These are phyloP conservation scores for Mortierella sp. DNA, from an alignment of 371 early-diverging fungal species.

Conservation along the genomic window DNA sequence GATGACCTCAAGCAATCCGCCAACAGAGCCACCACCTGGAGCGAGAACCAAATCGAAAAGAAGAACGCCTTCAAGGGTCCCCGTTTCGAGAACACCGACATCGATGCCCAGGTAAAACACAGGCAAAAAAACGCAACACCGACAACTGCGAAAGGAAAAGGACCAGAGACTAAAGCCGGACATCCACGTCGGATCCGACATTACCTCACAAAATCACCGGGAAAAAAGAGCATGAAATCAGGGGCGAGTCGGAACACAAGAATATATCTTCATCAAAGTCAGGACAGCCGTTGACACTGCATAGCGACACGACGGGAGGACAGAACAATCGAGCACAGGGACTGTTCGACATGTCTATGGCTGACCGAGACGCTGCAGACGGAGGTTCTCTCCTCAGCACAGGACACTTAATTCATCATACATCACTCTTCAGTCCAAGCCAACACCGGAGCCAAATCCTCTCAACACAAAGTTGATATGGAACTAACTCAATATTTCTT, in stretches of 20 bases:
- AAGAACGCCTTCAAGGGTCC: conserved; percentile 82
- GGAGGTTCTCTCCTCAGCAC: background rate
- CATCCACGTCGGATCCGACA: background rate
- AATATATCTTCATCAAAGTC: no score
- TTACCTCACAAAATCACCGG: background rate
- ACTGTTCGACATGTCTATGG: background rate
- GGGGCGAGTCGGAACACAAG: background rate
- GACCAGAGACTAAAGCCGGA: background rate
- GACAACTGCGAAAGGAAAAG: background rate
- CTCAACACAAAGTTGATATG: background rate
- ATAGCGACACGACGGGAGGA: background rate
- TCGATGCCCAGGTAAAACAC: conserved; percentile 79
- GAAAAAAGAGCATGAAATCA: background rate
- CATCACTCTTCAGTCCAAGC: background rate
- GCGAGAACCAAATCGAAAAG: conserved; percentile 79
- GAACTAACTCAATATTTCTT: background rate
- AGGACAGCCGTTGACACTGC: background rate
- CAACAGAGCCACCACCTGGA: conserved; percentile 86
- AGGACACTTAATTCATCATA: background rate
- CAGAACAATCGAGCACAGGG: background rate
- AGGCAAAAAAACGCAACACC: background rate
- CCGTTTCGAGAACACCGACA: conserved; percentile 92
- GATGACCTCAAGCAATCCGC: conserved; percentile 72
- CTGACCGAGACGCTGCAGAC: background rate
- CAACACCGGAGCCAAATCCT: background rate